Base-by-base conservation (phyloP, 2,329 filamentous ascomycete species). In the Penicillium sp. region DNA sequence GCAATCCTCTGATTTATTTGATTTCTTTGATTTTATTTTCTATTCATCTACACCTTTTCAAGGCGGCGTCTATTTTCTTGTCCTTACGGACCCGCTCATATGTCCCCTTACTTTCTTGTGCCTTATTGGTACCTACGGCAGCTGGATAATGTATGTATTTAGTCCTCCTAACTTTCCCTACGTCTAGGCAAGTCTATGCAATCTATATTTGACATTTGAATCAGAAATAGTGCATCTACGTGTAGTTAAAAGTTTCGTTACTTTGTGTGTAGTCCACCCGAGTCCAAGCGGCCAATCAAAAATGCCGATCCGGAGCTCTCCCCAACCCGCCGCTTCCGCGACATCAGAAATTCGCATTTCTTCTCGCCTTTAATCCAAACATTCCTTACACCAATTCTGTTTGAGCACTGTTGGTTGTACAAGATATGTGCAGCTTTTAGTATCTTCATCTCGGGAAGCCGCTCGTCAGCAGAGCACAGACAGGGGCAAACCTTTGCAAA, bases 121-220 rank as follows among this genome's bases (percentile, higher is more conserved):
- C 59, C 65, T 66, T 58, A 45, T 47, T 58, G 60, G 65, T 58
- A 52, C 46, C 24, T 45, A 59, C 64, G 68, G 62, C 66, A 72
- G 66, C 66, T 70, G 68, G 67, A 71, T 72, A 71, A 72, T 74
- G 70, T 73, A 72, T 72, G 67, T 74, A 73, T 63, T 65, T 71
- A 70, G 66, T 71, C 61, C 63, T 62, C 62, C 59, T 62, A 62
- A 62, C 54, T 60, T 63, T 44, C 31, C 43, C 31, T 31, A 49
- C 50, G 11, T 13, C 45, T 52, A 61, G 51, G 56, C 49, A 59
- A 62, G 51, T 61, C 19, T 13, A 21, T 57, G 55, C 51, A 55
- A 55, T 57, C 45, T 45, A 50, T 46, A 45, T 5, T 51, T 42
- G 46, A 39, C 31, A 27, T 16, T 33, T 16, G 14, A 33, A 33